Percentiles rank a stretch among this genome's conserved stretches.
These are phyloP conservation scores for Dichotomopilus funicola DNA, from an alignment of 2,329 filamentous ascomycete species.

Conservation along the genomic window DNA sequence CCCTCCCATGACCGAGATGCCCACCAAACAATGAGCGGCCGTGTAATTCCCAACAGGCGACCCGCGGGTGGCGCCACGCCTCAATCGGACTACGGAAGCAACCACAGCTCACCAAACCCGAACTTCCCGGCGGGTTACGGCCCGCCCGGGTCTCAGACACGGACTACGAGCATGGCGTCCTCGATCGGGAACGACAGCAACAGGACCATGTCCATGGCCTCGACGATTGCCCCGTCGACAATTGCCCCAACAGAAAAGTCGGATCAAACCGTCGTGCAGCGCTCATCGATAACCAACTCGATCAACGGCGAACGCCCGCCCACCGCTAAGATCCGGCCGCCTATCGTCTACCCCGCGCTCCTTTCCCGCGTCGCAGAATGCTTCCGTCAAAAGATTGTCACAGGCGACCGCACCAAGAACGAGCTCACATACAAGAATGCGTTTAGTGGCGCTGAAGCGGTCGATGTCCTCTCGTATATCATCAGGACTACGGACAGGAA, in stretches of 20 bases:
- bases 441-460: constrained; percentile 91
- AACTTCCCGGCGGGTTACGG: constrained; percentile 34
- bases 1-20: constrained; percentile 67
- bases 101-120: constrained; percentile 27
- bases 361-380: constrained; percentile 90
- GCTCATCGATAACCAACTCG: constrained; percentile 52
- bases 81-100: constrained; percentile 14
- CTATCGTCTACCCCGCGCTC: constrained; percentile 87
- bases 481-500: constrained; percentile 97
- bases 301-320: constrained; percentile 49
- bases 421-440: constrained; percentile 95
- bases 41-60: constrained; percentile 75
- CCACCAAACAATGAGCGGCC: constrained; percentile 89
- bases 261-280: constrained; percentile 41
- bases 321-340: constrained; percentile 61
- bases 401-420: constrained; percentile 90
- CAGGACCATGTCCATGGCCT: constrained; percentile 89
- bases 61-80: constrained; percentile 30
- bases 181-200: constrained; percentile 44
- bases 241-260: constrained; percentile 54
- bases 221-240: constrained; percentile 61
- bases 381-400: constrained; percentile 80
- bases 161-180: constrained; percentile 56
- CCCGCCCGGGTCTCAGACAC: constrained; percentile 48
- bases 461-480: constrained; percentile 92